Evolutionary conservation across 1,139 yeast genomes (phyloP).

Genomic region (Groenewaldozyma sp.): DNA sequence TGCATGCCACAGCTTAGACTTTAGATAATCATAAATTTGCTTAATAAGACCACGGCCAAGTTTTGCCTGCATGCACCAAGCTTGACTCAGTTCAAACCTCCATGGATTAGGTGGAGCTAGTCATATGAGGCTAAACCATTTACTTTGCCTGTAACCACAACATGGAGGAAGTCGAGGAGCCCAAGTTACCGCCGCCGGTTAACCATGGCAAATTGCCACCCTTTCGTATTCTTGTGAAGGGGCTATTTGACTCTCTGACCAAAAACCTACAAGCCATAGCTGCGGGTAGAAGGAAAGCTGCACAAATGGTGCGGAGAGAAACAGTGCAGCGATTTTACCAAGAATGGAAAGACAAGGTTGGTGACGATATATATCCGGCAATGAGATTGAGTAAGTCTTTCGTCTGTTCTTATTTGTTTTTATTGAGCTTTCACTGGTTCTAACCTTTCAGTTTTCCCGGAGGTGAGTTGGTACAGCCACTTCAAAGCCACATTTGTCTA

Average conservation of each 20-base stretch:
- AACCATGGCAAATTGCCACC: slow-evolving; percentile 34
- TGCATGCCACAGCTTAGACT: too few species aligned
- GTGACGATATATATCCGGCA: slow-evolving; percentile 61
- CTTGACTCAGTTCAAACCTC: too few species aligned
- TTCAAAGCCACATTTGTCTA: slow-evolving; percentile 13
- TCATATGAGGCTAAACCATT: too few species aligned
- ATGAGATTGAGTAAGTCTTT: slow-evolving; percentile 36
- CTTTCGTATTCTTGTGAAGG: slow-evolving; percentile 32
- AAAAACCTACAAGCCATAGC: slow-evolving; percentile 14
- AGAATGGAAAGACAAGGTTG: slow-evolving; percentile 57
- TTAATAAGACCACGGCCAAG: too few species aligned
- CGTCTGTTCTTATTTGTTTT: slow-evolving; percentile 12
- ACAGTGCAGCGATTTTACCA: slow-evolving; percentile 41
- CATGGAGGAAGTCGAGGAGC: too few species aligned
- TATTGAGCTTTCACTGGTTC: neutral
- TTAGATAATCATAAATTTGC: too few species aligned
- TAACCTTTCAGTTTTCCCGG: slow-evolving; percentile 39
- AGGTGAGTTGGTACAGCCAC: slow-evolving; percentile 40
- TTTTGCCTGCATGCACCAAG: too few species aligned
- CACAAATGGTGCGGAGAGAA: slow-evolving; percentile 25
- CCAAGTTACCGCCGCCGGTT: slow-evolving; percentile 23
- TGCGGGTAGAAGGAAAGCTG: slow-evolving; percentile 15
- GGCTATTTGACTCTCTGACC: slow-evolving; percentile 21
- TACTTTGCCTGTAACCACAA: too few species aligned
- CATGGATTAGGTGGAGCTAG: too few species aligned